Evolutionary conservation across 768 basidiomycete genomes (phyloP).

Genomic region (Boletus patriciae): DNA sequence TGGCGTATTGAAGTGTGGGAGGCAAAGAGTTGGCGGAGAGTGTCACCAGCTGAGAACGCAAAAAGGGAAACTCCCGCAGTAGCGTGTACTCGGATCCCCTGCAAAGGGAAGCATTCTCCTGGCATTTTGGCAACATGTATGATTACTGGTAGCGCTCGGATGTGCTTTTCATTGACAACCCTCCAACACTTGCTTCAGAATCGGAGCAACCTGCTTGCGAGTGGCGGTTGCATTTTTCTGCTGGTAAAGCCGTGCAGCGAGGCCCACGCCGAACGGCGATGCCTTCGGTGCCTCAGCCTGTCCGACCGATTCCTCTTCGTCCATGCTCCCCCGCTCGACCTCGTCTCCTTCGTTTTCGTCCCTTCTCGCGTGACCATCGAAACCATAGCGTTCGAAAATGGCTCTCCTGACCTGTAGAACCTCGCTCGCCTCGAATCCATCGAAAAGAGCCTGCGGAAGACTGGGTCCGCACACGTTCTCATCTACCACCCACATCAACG

Average conservation of each 20-base stretch:
- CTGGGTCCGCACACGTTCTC: slow-evolving; percentile 30
- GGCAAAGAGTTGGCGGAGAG: background rate
- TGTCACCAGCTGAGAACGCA: background rate
- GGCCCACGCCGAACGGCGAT: slow-evolving; percentile 26
- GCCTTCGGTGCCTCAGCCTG: background rate
- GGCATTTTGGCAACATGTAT: background rate
- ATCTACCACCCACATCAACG: slow-evolving; percentile 66
- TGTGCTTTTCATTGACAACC: slow-evolving; percentile 17
- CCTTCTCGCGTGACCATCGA: background rate
- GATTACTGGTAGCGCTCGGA: background rate
- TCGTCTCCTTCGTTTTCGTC: slow-evolving; percentile 16
- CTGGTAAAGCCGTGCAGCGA: slow-evolving; percentile 53
- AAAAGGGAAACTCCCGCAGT: slow-evolving; percentile 5
- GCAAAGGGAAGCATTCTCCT: background rate
- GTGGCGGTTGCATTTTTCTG: slow-evolving; percentile 65
- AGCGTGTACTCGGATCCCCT: background rate
- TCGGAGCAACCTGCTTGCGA: slow-evolving; percentile 66
- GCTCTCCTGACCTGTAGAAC: slow-evolving; percentile 52
- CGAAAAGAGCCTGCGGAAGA: slow-evolving; percentile 47
- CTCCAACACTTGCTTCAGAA: slow-evolving; percentile 62
- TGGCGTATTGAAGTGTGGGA: slow-evolving; percentile 15
- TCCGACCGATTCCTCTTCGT: slow-evolving; percentile 25
- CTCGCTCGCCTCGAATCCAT: slow-evolving; percentile 56
- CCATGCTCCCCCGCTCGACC: slow-evolving; percentile 4
- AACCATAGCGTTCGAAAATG: slow-evolving; percentile 24